Base-by-base conservation (phyloP, 2,329 filamentous ascomycete species). In the Fusarium sacchari region DNA sequence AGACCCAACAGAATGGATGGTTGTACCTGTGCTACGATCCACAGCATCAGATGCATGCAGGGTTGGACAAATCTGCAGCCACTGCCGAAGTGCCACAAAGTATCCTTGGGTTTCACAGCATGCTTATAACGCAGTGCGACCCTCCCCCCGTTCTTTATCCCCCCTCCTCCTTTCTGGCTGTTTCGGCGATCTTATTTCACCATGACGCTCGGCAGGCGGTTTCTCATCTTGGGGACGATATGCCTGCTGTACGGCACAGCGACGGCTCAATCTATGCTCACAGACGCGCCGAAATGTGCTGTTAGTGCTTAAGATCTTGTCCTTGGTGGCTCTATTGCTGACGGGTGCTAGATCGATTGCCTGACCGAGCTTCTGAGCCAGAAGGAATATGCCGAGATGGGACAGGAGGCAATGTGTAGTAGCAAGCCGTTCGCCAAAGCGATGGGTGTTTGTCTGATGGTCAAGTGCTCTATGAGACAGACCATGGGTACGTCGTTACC, bases 391-490 rank as follows among this genome's bases (percentile, higher is more conserved):
- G 50, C 24, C 1, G 59, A 37, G 3, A 30, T 47, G 36, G 36
- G 44, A 4, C 67, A 69, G 12, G 36, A 30, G 9, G 17, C 26
- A 1, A 46, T 69, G 11, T 69, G 67, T 3, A 5, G 8, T 1
- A 53, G 52, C 40, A 58, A 59, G 20, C 28, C 37, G 3, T 69
- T 69, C 18, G 44, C 67, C 6, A 15, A 53, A 6, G 34, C 8
- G 2, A 64, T 69, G 15, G 65, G 59, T 3, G 10, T 47, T 12
- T 69, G 67, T 2, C 13, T 69, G 12, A 69, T 43, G 3, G 44
- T 37, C 4, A 34, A 59, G 18, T 69, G 67, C n/a, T 53, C 44
- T 1, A 50, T 69, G 18, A 50, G 67, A 14, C 44, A 69, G 20
- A 65, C 65, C 0, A 47, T 69, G 24, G 57, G 66, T 69, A 17